Percentiles rank a stretch among this genome's conserved stretches.
phyloP scores from a whole-genome alignment of 345 rosid species.

The Aquilaria malaccensis region DNA sequence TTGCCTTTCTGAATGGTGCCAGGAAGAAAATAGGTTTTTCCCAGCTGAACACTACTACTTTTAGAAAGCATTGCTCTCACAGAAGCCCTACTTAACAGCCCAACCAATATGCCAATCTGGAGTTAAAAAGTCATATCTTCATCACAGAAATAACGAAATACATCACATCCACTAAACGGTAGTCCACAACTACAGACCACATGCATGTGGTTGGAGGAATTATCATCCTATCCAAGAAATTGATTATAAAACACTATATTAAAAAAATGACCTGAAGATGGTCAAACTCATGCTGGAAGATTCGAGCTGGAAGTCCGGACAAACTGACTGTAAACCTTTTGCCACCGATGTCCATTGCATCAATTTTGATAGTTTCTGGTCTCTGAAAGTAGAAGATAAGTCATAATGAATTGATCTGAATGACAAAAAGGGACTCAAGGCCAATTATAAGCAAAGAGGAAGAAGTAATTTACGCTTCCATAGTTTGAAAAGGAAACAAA shows the following conservation, averaged over 20 bases:
- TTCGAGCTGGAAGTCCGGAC: conserved; percentile 77
- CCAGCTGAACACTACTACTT: no score
- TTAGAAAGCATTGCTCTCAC: no score
- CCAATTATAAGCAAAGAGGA: neutral
- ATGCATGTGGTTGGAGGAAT: no score
- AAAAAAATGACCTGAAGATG: conserved; percentile 64
- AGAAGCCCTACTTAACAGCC: no score
- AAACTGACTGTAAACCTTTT: conserved; percentile 57
- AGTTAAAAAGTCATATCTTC: no score
- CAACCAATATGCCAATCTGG: no score
- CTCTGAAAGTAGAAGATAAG: conserved; percentile 41
- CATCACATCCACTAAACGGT: no score
- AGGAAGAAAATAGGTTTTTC: no score
- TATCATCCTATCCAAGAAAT: no score
- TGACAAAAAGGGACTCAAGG: conserved; percentile 9
- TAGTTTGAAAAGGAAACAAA: neutral
- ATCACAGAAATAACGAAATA: no score
- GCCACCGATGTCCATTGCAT: conserved; percentile 75
- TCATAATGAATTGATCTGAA: neutral
- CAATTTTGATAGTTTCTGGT: conserved; percentile 85
- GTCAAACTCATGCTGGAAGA: conserved; percentile 96
- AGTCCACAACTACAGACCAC: conserved; percentile 1
- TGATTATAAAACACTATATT: neutral
- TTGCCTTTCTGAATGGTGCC: no score
- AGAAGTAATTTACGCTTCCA: no score